phyloP scores from a whole-genome alignment of 805 yeast species.

The Brettanomyces anomalus region DNA sequence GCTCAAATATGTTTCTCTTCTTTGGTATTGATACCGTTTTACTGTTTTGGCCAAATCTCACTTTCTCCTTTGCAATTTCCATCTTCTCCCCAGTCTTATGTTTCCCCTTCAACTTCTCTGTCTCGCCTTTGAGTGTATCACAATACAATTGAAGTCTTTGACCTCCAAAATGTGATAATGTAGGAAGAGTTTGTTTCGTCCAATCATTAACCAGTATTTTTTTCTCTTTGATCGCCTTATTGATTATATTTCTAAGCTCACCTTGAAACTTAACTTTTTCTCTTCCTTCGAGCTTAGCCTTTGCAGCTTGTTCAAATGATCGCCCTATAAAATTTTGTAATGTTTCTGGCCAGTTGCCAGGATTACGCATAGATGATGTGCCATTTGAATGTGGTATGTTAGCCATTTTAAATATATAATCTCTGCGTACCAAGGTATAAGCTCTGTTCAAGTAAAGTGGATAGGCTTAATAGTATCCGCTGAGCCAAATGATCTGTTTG shows the following conservation, averaged over 20 bases:
- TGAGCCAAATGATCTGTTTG: not conserved
- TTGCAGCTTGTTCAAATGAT: constrained; percentile 34
- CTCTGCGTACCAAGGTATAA: too few species aligned
- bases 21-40: not conserved
- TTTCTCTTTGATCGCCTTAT: constrained; percentile 35
- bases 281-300: constrained; percentile 24
- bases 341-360: constrained; percentile 44
- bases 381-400: constrained; percentile 2
- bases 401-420: not conserved
- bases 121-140: constrained; percentile 4
- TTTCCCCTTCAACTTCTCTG: not conserved
- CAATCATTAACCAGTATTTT: constrained; percentile 45
- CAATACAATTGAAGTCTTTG: constrained; percentile 12
- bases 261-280: constrained; percentile 32
- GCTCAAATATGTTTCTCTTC: constrained; percentile 13
- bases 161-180: constrained; percentile 7
- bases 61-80: too few species aligned
- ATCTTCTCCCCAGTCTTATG: too few species aligned
- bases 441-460: too few species aligned
- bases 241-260: constrained; percentile 42
- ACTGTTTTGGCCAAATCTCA: not conserved
- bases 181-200: constrained; percentile 44
- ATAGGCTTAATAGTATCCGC: too few species aligned
- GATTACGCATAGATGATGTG: constrained; percentile 15
- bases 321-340: constrained; percentile 41